These are phyloP conservation scores for Euphorbia celastroides DNA, from an alignment of 441 rosid genomes.

Conservation along the genomic window DNA sequence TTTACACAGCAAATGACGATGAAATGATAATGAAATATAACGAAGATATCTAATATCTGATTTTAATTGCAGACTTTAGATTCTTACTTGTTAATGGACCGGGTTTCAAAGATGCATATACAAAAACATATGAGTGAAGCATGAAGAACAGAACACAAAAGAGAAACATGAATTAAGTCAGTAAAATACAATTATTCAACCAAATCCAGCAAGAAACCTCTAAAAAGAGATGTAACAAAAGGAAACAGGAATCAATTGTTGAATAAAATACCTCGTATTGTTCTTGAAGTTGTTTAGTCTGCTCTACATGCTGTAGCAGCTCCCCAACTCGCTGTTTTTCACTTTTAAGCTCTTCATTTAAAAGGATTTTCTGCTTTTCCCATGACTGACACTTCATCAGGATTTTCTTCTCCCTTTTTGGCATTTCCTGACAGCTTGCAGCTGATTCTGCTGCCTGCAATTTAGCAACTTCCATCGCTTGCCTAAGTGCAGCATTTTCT, in stretches of 20 bases:
- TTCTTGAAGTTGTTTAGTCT: conserved; percentile 51
- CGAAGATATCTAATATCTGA: background rate
- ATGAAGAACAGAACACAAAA: no score
- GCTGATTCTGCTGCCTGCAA: conserved; percentile 67
- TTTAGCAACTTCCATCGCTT: conserved; percentile 73
- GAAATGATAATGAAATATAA: background rate
- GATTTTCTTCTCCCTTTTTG: conserved; percentile 66
- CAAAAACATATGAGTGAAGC: conserved; percentile 6
- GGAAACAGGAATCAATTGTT: conserved; percentile 9
- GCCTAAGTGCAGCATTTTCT: conserved; percentile 61
- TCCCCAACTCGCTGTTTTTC: conserved; percentile 49
- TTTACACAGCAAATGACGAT: background rate
- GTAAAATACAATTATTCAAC: background rate
- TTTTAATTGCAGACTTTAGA: no score
- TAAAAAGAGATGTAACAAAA: conserved; percentile 20
- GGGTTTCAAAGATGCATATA: conserved; percentile 2
- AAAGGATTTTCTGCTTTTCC: conserved; percentile 66
- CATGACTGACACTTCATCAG: conserved; percentile 60
- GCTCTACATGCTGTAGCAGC: conserved; percentile 52
- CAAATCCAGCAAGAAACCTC: conserved; percentile 4
- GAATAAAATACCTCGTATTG: conserved; percentile 59
- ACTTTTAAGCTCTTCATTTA: conserved; percentile 69
- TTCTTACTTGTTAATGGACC: background rate
- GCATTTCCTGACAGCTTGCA: conserved; percentile 63
- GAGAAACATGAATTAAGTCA: conserved; percentile 15